Percentiles rank a stretch among this genome's conserved stretches.
phyloP scores from a whole-genome alignment of 495 filamentous ascomycete species.

The Xylaria scruposa region DNA sequence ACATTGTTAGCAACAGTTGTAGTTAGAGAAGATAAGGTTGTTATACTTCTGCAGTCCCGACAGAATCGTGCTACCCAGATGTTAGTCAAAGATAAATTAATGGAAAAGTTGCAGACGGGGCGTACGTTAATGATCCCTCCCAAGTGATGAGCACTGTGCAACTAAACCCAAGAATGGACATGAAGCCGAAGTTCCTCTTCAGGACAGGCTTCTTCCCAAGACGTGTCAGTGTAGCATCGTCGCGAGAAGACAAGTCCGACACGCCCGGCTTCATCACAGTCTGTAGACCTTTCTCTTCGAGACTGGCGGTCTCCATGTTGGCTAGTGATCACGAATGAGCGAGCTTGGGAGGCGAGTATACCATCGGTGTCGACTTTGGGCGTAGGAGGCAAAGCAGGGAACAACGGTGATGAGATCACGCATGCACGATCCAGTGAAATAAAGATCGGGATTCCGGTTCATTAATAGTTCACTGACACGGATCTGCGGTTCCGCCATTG shows the following conservation, averaged over 20 bases:
- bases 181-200: constrained; percentile 52
- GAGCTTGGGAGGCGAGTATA: neutral
- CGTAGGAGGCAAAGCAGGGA: neutral
- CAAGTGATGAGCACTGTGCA: constrained; percentile 54
- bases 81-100: constrained; percentile 13
- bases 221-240: constrained; percentile 51
- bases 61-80: constrained; percentile 19
- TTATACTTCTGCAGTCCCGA: constrained; percentile 29
- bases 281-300: constrained; percentile 16
- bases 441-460: neutral
- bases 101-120: neutral
- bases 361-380: neutral
- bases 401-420: neutral
- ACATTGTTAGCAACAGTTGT: neutral
- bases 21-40: neutral
- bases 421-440: neutral
- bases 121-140: constrained; percentile 45
- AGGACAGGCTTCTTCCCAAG: constrained; percentile 61
- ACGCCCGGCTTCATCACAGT: neutral
- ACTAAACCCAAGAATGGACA: constrained; percentile 53
- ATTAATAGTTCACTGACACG: constrained; percentile 2
- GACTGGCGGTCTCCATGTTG: constrained; percentile 2
- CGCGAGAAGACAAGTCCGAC: constrained; percentile 30
- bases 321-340: neutral
- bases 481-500: neutral